Evolutionary conservation across 2,329 filamentous ascomycete species (phyloP).

Genomic region (Monosporascus sp.): DNA sequence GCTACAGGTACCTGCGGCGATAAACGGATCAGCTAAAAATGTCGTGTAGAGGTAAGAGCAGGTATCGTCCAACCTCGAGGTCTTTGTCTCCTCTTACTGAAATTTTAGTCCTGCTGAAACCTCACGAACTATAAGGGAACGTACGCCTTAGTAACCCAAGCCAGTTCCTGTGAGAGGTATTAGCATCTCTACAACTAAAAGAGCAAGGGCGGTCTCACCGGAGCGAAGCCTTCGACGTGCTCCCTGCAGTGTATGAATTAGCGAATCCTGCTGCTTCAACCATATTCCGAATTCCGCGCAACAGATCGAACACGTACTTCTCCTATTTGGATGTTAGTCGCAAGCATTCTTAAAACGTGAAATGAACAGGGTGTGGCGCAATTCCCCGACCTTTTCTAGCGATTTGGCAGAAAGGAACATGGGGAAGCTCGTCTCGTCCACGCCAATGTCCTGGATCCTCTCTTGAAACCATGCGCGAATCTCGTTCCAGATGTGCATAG

Average conservation of each 20-base stretch:
- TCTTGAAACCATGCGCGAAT: conserved; percentile 64
- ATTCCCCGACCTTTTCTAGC: conserved; percentile 52
- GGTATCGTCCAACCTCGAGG: conserved; percentile 52
- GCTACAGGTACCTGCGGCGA: conserved; percentile 53
- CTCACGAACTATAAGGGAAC: conserved; percentile 23
- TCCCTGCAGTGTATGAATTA: conserved; percentile 59
- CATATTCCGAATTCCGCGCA: neutral
- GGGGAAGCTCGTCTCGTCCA: conserved; percentile 94
- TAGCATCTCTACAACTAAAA: neutral
- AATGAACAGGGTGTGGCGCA: neutral
- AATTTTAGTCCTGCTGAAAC: conserved; percentile 19
- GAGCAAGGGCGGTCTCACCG: conserved; percentile 28
- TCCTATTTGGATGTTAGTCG: conserved; percentile 8
- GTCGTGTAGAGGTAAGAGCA: neutral
- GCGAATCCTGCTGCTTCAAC: neutral
- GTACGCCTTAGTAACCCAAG: conserved; percentile 81
- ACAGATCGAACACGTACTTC: conserved; percentile 10
- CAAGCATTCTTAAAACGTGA: neutral
- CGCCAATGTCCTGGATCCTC: conserved; percentile 83
- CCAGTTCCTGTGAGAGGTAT: conserved; percentile 52
- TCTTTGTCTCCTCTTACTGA: conserved; percentile 73
- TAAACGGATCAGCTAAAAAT: conserved; percentile 3
- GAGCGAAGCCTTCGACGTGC: conserved; percentile 97
- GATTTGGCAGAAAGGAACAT: conserved; percentile 93
- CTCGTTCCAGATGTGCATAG: conserved; percentile 62